Conservation (phyloP, 345 rosid species). For the Corchorus capsularis region DNA sequence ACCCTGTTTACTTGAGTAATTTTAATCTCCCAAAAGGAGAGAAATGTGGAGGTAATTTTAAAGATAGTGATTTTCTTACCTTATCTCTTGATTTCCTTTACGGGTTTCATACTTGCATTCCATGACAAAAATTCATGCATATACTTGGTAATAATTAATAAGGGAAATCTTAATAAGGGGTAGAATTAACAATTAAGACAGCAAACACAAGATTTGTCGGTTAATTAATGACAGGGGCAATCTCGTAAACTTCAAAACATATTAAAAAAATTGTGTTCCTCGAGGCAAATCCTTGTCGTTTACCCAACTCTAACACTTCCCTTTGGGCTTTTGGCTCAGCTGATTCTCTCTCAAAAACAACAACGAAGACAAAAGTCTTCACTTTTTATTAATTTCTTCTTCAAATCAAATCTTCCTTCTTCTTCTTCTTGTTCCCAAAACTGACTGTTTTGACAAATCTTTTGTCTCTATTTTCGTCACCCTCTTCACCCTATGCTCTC, state of each 20-base stretch:
- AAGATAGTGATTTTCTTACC: too few species aligned
- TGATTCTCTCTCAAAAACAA: neutral
- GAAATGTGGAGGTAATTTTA: too few species aligned
- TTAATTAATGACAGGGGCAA: neutral
- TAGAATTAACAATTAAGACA: neutral
- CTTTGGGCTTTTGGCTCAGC: neutral
- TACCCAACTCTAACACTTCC: neutral
- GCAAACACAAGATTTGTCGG: neutral
- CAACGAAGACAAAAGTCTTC: neutral
- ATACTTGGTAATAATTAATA: too few species aligned
- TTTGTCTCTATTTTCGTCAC: constrained; percentile 11
- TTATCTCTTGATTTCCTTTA: too few species aligned
- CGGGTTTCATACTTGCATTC: too few species aligned
- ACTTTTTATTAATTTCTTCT: neutral
- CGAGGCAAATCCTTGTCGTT: constrained; percentile 17
- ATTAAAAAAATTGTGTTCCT: neutral
- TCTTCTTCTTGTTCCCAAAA: neutral
- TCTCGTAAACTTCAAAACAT: neutral
- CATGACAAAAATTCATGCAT: too few species aligned
- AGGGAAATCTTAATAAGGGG: neutral
- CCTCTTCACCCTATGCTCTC: neutral
- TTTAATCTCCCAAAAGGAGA: too few species aligned
- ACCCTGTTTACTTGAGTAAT: too few species aligned
- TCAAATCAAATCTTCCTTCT: neutral
- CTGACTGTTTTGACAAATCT: constrained; percentile 14